phyloP scores from a whole-genome alignment of 768 basidiomycete genomes.

The Tulasnella sp. region DNA sequence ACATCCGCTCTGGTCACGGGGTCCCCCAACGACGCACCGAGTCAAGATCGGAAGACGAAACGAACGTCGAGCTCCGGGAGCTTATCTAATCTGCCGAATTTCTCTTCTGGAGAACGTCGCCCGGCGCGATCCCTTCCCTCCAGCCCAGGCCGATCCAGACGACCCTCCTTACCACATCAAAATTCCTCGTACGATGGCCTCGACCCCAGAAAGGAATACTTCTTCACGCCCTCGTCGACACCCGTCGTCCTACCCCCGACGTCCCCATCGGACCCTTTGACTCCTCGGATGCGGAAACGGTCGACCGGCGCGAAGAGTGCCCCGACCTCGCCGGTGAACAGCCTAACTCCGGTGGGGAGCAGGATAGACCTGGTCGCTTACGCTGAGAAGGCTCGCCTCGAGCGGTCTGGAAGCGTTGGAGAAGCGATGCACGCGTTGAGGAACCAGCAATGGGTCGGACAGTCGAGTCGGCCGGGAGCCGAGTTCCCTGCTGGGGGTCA shows the following conservation, averaged over 20 bases:
- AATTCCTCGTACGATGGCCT: neutral
- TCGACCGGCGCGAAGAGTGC: slow-evolving; percentile 8
- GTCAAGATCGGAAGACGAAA: neutral
- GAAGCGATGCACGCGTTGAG: neutral
- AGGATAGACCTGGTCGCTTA: neutral
- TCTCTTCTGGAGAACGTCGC: neutral
- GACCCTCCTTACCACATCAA: neutral
- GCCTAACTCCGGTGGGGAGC: neutral
- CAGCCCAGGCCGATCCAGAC: neutral
- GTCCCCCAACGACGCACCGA: neutral
- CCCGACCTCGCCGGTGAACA: neutral
- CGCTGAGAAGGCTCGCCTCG: neutral
- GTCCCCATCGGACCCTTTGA: neutral
- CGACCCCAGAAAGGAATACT: neutral
- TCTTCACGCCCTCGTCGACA: slow-evolving; percentile 20
- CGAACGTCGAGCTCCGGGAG: neutral
- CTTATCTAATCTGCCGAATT: neutral
- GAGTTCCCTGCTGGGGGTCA: neutral
- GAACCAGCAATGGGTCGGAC: neutral
- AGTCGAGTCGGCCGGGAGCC: neutral
- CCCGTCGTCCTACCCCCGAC: slow-evolving; percentile 14
- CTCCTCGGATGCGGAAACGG: slow-evolving; percentile 10
- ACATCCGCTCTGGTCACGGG: slow-evolving; percentile 17
- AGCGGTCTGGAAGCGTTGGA: neutral
- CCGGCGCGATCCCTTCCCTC: neutral